These are phyloP conservation scores for Yamagishiella unicocca DNA, from an alignment of 139 green algal species.

Conservation along the genomic window DNA sequence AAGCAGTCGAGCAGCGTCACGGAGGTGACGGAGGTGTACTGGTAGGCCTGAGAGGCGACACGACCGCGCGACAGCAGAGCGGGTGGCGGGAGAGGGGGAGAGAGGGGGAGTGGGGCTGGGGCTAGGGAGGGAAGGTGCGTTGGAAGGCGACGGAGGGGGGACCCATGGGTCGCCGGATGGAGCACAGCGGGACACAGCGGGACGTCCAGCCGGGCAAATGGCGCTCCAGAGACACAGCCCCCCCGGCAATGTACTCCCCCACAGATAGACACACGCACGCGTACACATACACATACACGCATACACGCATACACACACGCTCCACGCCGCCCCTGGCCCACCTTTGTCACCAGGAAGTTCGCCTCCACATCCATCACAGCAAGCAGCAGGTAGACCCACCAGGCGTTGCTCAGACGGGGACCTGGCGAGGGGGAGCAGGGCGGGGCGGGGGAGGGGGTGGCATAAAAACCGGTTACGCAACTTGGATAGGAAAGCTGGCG, in stretches of 20 bases:
- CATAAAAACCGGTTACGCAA: not conserved
- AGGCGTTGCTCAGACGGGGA: not conserved
- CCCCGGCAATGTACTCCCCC: too few relatives aligned
- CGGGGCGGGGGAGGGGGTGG: not conserved
- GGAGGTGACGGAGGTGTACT: conserved; percentile 87
- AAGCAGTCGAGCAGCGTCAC: conserved; percentile 88
- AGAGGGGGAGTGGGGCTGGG: not conserved
- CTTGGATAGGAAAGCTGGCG: not conserved
- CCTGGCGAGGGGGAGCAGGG: not conserved
- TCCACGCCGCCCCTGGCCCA: not conserved
- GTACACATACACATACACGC: too few relatives aligned
- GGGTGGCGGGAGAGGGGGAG: not conserved
- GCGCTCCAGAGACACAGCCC: too few relatives aligned
- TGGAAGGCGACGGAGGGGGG: not conserved
- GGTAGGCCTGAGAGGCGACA: conserved; percentile 74
- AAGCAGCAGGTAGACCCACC: conserved; percentile 68
- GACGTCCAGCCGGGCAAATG: too few relatives aligned
- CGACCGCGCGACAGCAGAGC: too few relatives aligned
- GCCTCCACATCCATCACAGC: conserved; percentile 83
- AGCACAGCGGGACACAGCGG: too few relatives aligned
- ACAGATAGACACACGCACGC: too few relatives aligned
- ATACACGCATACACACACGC: too few relatives aligned
- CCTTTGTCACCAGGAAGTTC: conserved; percentile 73
- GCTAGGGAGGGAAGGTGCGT: not conserved
- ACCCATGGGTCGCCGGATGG: too few relatives aligned